A percentile compares a stretch with the other conserved stretches of the same genome.
Evolutionary conservation across 2,329 filamentous ascomycete species (phyloP).

Genomic region (Sporothrix phasma): DNA sequence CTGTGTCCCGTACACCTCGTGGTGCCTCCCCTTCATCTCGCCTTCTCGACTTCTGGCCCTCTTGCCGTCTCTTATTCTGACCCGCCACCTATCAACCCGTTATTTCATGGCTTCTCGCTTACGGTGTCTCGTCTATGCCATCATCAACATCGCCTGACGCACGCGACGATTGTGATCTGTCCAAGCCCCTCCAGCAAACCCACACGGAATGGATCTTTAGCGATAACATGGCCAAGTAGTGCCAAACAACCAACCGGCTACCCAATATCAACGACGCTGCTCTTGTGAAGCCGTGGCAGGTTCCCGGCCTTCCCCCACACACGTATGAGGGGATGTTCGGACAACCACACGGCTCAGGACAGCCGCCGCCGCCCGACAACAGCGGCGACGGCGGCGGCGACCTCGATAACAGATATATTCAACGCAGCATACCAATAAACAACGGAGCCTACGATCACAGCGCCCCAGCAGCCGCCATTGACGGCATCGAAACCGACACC

Average conservation of each 20-base stretch:
- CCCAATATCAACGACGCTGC: not conserved
- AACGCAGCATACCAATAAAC: not conserved
- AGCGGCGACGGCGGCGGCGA: not conserved
- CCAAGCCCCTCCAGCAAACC: not conserved
- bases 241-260: not conserved
- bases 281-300: not conserved
- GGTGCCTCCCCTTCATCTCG: not conserved
- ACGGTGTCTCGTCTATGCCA: not conserved
- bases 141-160: not conserved
- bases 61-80: not conserved
- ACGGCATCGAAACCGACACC: not conserved
- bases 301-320: not conserved
- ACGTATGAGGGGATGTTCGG: not conserved
- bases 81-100: too few species aligned
- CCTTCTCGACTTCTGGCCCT: not conserved
- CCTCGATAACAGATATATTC: not conserved
- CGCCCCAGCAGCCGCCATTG: not conserved
- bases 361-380: not conserved
- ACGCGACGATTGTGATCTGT: not conserved
- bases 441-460: too few species aligned
- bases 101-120: not conserved
- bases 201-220: not conserved
- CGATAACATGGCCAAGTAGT: constrained; percentile 2
- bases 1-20: not conserved
- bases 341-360: not conserved